Evolutionary conservation across 805 yeast genomes (phyloP), one percentile per base, ranked within the genome.

Genomic region (Kuraishia molischiana): DNA sequence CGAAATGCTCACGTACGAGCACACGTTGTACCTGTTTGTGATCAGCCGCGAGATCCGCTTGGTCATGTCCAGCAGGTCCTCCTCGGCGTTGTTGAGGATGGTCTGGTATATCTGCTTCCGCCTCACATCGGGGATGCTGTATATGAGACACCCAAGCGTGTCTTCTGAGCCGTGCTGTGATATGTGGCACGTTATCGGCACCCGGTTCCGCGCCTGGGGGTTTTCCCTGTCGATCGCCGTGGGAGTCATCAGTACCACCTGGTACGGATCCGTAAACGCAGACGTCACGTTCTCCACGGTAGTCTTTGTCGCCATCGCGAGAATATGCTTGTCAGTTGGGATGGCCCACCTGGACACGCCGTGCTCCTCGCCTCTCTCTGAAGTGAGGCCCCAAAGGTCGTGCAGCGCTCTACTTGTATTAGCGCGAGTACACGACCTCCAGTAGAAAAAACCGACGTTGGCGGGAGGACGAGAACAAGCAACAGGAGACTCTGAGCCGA

Each of bases 1-100:
- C 42, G 64, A 65, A 5, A 69, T 41, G 42, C 65, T 59, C 3
- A 69, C 70, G 44, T 72, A 72, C 14, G 65, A 51, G 2, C 77
- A 77, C 11, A 51, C 46, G 2, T 48, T 46, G 39, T 58, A 68
- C 40, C 61, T 67, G 41, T 59, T 61, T 4, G 64, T 53, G 0
- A 70, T 44, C n/a, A 67, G 44, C 11, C 51, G 56, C 1, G 74
- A 67, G 6, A 72, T 42, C 41, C 68, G 61, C 24, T 59, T 61
- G 0, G 73, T 55, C 29, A 68, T 44, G 38, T 72, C 78, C 19
- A 69, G 53, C 20, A 62, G 40, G 0, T 49, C 45, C 31, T 66
- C 70, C 20, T 59, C 56, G 1, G 71, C 49, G 37, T 64, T 62
- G 39, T 68, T 66, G 21, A 72, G 50, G 17, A 69, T 50, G 0